These are phyloP conservation scores for Verruconis gallopava DNA, from an alignment of 2,329 filamentous ascomycete genomes.

Conservation along the genomic window DNA sequence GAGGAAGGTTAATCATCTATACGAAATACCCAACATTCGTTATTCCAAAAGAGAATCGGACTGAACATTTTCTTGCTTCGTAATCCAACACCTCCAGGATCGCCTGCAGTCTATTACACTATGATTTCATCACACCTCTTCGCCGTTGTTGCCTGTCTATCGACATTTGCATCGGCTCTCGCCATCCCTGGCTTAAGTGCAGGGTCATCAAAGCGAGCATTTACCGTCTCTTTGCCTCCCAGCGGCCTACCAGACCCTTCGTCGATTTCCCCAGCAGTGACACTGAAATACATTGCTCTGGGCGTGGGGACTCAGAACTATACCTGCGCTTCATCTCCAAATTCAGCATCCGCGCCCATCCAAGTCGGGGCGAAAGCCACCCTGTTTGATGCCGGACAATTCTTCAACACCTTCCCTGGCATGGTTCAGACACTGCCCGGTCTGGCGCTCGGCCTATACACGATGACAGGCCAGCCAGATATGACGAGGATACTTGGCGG, in stretches of 20 bases:
- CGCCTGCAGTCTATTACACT: not conserved
- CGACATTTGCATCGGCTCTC: constrained; percentile 1
- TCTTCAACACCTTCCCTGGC: constrained; percentile 34
- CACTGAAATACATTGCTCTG: constrained; percentile 36
- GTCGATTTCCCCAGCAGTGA: not conserved
- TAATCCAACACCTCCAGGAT: no score
- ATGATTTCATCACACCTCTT: not conserved
- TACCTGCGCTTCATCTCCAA: constrained; percentile 35
- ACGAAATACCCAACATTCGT: not conserved
- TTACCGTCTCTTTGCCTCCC: not conserved
- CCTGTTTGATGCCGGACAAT: constrained; percentile 42
- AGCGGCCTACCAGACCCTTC: constrained; percentile 3
- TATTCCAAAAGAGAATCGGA: no score
- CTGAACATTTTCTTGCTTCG: no score
- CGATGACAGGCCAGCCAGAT: not conserved
- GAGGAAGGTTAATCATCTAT: not conserved
- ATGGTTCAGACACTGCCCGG: constrained; percentile 1
- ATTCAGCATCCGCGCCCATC: constrained; percentile 19
- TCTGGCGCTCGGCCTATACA: constrained; percentile 1
- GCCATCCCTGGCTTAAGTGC: not conserved
- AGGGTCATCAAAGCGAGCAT: not conserved
- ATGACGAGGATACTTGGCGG: constrained; percentile 13
- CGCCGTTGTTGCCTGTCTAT: constrained; percentile 1
- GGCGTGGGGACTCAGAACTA: constrained; percentile 60
- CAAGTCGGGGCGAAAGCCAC: constrained; percentile 45